Evolutionary conservation across 306 rosid species (phyloP).

Genomic region (Castanea mollissima): DNA sequence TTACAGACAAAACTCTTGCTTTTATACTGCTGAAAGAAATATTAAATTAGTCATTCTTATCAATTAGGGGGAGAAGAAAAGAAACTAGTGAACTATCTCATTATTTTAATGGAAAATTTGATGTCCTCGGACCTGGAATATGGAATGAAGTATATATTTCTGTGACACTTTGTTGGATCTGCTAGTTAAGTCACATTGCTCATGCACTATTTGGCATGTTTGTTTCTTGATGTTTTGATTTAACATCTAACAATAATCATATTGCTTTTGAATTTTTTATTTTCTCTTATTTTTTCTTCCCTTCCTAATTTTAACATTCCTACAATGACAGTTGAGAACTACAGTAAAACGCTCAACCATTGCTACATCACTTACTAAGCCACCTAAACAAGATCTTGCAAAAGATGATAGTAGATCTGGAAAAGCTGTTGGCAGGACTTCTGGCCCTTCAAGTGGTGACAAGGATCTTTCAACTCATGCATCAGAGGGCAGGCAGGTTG

Average conservation of each 20-base stretch:
- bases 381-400: conserved; percentile 66
- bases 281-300: neutral
- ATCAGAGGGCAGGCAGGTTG: conserved; percentile 62
- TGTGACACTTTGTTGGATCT: neutral
- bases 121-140: neutral
- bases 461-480: conserved; percentile 57
- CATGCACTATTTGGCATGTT: neutral
- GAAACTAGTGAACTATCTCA: neutral
- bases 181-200: neutral
- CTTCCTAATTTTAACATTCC: conserved; percentile 19
- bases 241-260: neutral
- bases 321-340: conserved; percentile 59
- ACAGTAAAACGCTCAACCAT: conserved; percentile 62
- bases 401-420: conserved; percentile 86
- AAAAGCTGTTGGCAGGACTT: conserved; percentile 54
- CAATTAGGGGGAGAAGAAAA: neutral
- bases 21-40: neutral
- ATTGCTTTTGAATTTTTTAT: neutral
- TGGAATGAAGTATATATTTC: neutral
- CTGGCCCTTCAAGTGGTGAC: conserved; percentile 54
- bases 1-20: neutral
- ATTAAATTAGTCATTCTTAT: neutral
- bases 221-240: neutral
- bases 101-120: neutral
- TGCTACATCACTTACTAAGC: conserved; percentile 58